Evolutionary conservation across 176 grass and related monocot genomes (phyloP).

Genomic region (Musa itinerans): DNA sequence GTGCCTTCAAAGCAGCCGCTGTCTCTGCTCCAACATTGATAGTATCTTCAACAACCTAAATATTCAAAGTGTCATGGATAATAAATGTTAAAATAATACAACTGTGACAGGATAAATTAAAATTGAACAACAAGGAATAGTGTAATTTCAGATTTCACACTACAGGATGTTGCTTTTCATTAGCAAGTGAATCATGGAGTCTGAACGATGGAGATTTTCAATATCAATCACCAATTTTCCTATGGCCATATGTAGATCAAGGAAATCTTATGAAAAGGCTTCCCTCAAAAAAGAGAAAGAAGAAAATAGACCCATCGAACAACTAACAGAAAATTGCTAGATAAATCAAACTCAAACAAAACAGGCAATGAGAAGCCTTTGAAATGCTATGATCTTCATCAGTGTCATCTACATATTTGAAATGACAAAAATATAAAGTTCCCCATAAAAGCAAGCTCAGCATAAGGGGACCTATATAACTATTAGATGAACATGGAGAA

Average conservation of each 20-base stretch:
- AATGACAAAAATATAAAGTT: background rate
- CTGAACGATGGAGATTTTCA: too few species aligned
- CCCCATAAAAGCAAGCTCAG: background rate
- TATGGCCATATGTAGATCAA: background rate
- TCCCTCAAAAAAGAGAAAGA: background rate
- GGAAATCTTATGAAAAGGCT: background rate
- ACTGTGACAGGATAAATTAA: background rate
- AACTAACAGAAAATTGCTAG: background rate
- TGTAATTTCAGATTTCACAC: too few species aligned
- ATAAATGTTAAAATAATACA: background rate
- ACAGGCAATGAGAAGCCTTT: background rate
- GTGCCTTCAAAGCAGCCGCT: slow-evolving; percentile 79
- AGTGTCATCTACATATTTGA: background rate
- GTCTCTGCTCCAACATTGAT: slow-evolving; percentile 89
- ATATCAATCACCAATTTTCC: too few species aligned
- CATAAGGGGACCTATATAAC: too few species aligned
- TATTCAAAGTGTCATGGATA: too few species aligned
- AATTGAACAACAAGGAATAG: background rate
- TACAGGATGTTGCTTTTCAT: too few species aligned
- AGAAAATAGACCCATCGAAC: background rate
- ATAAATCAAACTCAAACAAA: background rate
- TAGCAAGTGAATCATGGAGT: too few species aligned
- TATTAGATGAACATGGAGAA: too few species aligned
- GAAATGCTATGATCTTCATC: background rate
- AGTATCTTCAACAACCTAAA: slow-evolving; percentile 84